phyloP scores from a whole-genome alignment of 1,139 yeast genomes.

The Geotrichum histeridarum region DNA sequence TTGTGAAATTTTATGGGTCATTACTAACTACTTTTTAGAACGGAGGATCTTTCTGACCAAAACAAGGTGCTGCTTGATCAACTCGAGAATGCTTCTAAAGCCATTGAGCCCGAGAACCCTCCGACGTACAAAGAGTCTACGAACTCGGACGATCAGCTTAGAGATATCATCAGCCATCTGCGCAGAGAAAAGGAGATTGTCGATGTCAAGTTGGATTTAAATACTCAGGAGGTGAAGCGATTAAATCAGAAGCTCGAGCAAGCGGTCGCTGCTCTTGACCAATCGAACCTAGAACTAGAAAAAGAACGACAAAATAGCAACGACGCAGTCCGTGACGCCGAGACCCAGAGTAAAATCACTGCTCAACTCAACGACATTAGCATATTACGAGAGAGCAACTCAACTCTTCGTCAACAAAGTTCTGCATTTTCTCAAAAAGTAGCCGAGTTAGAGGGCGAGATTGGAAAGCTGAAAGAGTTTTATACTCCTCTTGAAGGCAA shows the following conservation, averaged over 20 bases:
- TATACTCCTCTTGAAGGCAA: constrained; percentile 39
- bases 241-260: constrained; percentile 40
- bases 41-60: constrained; percentile 59
- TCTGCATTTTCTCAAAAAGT: constrained; percentile 35
- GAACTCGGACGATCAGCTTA: constrained; percentile 39
- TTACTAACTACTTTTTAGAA: constrained; percentile 31
- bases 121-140: constrained; percentile 17
- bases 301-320: constrained; percentile 29
- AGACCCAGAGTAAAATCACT: constrained; percentile 49
- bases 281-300: constrained; percentile 32
- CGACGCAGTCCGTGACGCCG: constrained; percentile 33
- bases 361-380: constrained; percentile 64
- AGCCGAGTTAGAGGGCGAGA: constrained; percentile 35
- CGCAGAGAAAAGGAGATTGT: constrained; percentile 75
- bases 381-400: constrained; percentile 68
- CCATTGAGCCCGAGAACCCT: constrained; percentile 12
- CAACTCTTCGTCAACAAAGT: constrained; percentile 56
- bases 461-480: constrained; percentile 33
- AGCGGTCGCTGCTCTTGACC: constrained; percentile 33
- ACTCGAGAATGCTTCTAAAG: constrained; percentile 45
- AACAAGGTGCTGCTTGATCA: constrained; percentile 66
- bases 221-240: constrained; percentile 47
- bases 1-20: neutral
- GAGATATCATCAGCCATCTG: constrained; percentile 57
- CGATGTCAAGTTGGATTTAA: constrained; percentile 52